Base-by-base conservation (phyloP, 306 rosid species). In the Fagus sylvatica region DNA sequence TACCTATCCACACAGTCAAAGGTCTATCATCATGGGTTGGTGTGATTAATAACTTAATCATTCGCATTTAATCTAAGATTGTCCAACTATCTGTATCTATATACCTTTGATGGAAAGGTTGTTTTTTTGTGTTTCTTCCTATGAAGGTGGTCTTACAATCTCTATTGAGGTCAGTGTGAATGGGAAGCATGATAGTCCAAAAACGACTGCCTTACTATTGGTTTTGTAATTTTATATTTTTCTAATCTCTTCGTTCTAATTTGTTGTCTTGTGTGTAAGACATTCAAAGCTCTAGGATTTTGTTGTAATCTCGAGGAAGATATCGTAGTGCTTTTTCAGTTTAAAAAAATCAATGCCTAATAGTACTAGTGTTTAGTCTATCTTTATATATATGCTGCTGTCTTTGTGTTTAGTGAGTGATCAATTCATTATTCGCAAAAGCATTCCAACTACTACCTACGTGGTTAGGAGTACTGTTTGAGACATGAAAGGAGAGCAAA, bases 301-400 rank as follows among this genome's bases (percentile, higher is more conserved):
- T 87, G 90, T 56, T 89, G 90, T 85, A 78, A 75, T 75, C 80
- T 86, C 89, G 82, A 90, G 93, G 84, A 90, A 82, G 92, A 91
- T 90, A 83, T 86, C 82, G 73, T 78, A 43, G 84, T 70, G 65
- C 73, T 78, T 76, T 81, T 40, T 30, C n/a, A 34, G 66, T 19
- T 65, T 19, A 3, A 66, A 43, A 69, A 54, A 7, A 22, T 22
- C 28, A 22, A 32, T 46, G 22, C 70, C 5, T 51, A 19, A 16
- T 53, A 62, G 43, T 76, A 53, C 36, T 22, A 46, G 51, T 46
- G 51, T 46, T 46, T 48, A 13, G 37, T 65, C 19, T 17, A 46
- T 60, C 69, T 72, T 71, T 54, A 36, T 55, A 59, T 71, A 80
- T 74, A 46, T 2, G 53, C 10, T 54, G 66, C 70, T 65, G 65